Conservation (phyloP, 2,329 filamentous ascomycete genomes). For the Apiospora marii region DNA sequence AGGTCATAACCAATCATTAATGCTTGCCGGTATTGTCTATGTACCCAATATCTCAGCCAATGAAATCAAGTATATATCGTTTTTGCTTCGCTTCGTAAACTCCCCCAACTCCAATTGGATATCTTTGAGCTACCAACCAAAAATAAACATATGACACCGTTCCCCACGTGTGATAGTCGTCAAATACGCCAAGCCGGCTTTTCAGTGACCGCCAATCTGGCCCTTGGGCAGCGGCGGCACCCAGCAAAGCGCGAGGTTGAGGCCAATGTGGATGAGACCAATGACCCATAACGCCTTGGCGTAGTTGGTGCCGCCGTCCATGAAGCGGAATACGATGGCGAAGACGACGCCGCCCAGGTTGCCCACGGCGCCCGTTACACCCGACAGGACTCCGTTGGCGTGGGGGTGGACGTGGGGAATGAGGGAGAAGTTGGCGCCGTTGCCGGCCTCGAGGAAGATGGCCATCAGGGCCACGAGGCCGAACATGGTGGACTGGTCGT, state of each 20-base stretch:
- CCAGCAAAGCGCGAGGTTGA: constrained; percentile 71
- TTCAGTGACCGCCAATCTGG: constrained; percentile 55
- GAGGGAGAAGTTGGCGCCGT: constrained; percentile 86
- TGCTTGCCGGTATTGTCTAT: background rate
- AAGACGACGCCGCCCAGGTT: constrained; percentile 89
- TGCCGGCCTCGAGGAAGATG: constrained; percentile 84
- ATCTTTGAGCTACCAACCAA: background rate
- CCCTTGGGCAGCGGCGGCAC: constrained; percentile 62
- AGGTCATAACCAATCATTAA: background rate
- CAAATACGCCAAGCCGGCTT: no score
- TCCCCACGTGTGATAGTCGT: no score
- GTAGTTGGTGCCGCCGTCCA: constrained; percentile 68
- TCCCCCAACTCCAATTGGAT: constrained; percentile 10
- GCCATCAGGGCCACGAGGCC: constrained; percentile 80
- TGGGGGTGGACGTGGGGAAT: constrained; percentile 86
- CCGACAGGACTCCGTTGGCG: constrained; percentile 81
- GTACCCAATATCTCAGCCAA: background rate
- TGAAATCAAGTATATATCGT: background rate
- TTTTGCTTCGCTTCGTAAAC: background rate
- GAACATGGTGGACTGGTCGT: constrained; percentile 70
- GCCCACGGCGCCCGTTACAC: constrained; percentile 79
- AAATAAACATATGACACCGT: background rate
- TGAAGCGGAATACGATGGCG: constrained; percentile 82
- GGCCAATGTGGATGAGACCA: constrained; percentile 74
- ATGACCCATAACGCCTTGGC: constrained; percentile 81